Evolutionary conservation across 2,329 filamentous ascomycete genomes (phyloP), one percentile per base, ranked within the genome.

Genomic region (Calycina herbarum): DNA sequence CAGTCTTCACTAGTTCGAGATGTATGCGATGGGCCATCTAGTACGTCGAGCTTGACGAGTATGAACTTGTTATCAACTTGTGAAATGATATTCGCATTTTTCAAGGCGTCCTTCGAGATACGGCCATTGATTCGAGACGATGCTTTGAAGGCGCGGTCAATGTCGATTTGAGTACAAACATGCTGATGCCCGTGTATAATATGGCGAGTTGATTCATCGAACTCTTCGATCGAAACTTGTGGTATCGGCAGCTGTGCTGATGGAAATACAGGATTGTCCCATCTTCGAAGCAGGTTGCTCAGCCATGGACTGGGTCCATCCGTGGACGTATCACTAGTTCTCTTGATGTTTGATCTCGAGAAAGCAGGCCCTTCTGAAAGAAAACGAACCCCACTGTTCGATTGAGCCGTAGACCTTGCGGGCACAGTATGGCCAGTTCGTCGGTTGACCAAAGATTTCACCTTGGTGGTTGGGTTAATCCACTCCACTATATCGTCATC

Each of bases 1-100:
- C n/a, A 20, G 2, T 75, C 68, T 48, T 66, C 58, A 15, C 24
- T 40, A 8, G 15, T 6, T n/a, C 15, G 42, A 29, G 27, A 29
- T 45, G 42, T 7, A 45, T 45, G 3, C 15, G 42, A n/a, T 3
- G 20, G 20, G n/a, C 48, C 20, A 13, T 40, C 38, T 40, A 11
- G 13, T n/a, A 56, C 38, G 35, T 57, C 33, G 1, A 73, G 13
- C 45, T 86, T 89, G 27, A 88, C 81, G 0, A 99, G 79, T 17
- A 99, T 90, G 74, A 96, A 99, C 76, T 99, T 99, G 15, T 81
- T 83, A 75, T 98, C 94, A 1, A 99, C 89, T 73, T 99, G 95
- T 0, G 88, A 83, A 54, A 99, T 84, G 0, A 97, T 81, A 59
- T 85, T 78, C 0, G 91, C 91, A 7, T 78, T 74, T 1, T 77